Percentiles rank a stretch among this genome's conserved stretches.
Conservation (phyloP, 768 basidiomycete genomes). For the button mushroom (Agaricus bisporus) region DNA sequence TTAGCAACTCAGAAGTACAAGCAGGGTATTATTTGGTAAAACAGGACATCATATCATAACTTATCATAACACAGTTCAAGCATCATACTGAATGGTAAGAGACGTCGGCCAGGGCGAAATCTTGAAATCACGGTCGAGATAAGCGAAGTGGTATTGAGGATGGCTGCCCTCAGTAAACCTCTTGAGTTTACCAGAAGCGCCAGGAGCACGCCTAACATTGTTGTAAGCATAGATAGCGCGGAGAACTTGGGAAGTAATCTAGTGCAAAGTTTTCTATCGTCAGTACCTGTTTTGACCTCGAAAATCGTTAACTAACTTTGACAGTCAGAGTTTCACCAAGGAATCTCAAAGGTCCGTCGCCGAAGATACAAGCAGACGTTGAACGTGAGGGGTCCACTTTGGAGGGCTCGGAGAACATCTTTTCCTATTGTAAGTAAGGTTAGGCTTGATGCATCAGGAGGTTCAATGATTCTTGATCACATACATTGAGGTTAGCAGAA, state of each 20-base stretch:
- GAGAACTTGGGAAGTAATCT: slow-evolving; percentile 59
- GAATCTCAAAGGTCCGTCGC: slow-evolving; percentile 38
- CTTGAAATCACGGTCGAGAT: slow-evolving; percentile 45
- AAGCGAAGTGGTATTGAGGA: slow-evolving; percentile 46
- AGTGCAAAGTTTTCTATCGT: not conserved
- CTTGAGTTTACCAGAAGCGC: slow-evolving; percentile 57
- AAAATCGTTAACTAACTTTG: slow-evolving; percentile 31
- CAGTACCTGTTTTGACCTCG: not conserved
- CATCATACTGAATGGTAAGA: slow-evolving; percentile 50
- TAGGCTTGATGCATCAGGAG: not conserved
- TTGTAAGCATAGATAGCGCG: slow-evolving; percentile 54
- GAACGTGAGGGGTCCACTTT: slow-evolving; percentile 40
- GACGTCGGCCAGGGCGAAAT: slow-evolving; percentile 63
- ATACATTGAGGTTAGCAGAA: slow-evolving; percentile 50
- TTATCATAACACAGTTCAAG: not conserved
- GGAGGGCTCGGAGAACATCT: slow-evolving; percentile 44
- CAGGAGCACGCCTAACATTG: slow-evolving; percentile 61
- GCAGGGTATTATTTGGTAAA: not conserved
- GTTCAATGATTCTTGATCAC: slow-evolving; percentile 17
- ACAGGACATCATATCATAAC: not conserved
- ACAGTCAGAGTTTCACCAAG: slow-evolving; percentile 47
- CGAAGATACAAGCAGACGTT: slow-evolving; percentile 36
- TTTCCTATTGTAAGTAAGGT: slow-evolving; percentile 27
- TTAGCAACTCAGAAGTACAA: not conserved
- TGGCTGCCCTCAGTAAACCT: slow-evolving; percentile 47